phyloP scores from a whole-genome alignment of 2,329 filamentous ascomycete species.

The Aspergillus felis region DNA sequence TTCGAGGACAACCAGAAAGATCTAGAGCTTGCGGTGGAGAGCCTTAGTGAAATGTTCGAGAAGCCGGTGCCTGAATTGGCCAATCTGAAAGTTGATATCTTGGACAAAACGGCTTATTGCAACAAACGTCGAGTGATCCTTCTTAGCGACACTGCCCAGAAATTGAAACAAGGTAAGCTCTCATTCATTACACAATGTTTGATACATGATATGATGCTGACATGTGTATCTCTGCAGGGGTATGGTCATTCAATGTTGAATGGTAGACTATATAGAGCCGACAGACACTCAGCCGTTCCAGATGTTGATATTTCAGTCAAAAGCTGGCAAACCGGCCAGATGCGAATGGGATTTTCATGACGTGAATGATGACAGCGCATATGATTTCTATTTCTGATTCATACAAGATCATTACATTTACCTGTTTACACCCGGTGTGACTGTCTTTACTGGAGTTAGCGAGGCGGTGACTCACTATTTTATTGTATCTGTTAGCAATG shows the following conservation, averaged over 20 bases:
- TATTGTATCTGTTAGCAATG: background rate
- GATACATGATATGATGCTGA: slow-evolving; percentile 4
- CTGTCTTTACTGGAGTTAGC: background rate
- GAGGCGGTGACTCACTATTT: background rate
- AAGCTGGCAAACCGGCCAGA: background rate
- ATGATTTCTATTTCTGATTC: slow-evolving; percentile 12
- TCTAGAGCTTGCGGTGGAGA: slow-evolving; percentile 93
- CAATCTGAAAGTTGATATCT: slow-evolving; percentile 88
- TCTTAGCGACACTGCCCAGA: slow-evolving; percentile 87
- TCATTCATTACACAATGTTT: background rate
- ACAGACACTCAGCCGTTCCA: slow-evolving; percentile 7
- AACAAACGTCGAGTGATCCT: slow-evolving; percentile 87
- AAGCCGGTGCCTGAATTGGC: slow-evolving; percentile 86
- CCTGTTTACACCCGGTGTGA: background rate
- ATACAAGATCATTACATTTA: slow-evolving; percentile 5
- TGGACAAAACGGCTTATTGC: slow-evolving; percentile 98
- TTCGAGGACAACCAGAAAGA: slow-evolving; percentile 99
- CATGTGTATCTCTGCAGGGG: slow-evolving; percentile 26
- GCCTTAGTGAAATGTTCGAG: slow-evolving; percentile 98
- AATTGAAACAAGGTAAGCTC: slow-evolving; percentile 74
- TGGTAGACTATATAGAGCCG: slow-evolving; percentile 29
- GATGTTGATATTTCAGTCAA: background rate
- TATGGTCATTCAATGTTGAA: slow-evolving; percentile 46
- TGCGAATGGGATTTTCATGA: slow-evolving; percentile 18
- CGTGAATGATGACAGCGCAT: slow-evolving; percentile 15